A percentile compares a stretch with the other conserved stretches of the same genome.
Evolutionary conservation across 257 asterid species (phyloP).

Genomic region (Anisodus tanguticus): DNA sequence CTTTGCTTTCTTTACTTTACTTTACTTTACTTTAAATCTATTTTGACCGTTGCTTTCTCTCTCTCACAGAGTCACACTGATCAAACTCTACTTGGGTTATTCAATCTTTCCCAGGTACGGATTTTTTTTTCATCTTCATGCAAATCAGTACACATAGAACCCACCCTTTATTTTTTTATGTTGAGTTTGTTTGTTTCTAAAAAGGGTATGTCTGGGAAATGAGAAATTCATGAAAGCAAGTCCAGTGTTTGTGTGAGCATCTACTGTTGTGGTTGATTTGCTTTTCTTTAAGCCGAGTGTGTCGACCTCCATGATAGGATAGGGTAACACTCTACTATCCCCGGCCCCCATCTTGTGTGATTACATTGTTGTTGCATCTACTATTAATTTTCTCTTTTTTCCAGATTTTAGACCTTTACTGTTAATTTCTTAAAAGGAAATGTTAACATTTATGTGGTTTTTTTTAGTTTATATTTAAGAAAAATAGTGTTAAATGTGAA

Average conservation of each 20-base stretch:
- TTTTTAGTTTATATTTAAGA: not conserved
- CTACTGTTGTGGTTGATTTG: too few species aligned
- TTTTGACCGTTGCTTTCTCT: slow-evolving; percentile 57
- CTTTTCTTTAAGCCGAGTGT: too few species aligned
- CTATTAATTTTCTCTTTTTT: not conserved
- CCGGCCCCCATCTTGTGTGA: too few species aligned
- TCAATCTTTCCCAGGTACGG: too few species aligned
- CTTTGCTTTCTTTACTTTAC: slow-evolving; percentile 3
- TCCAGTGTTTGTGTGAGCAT: slow-evolving; percentile 5
- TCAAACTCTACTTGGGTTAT: slow-evolving; percentile 5
- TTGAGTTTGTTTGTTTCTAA: not conserved
- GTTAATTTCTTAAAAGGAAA: not conserved
- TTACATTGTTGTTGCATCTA: not conserved
- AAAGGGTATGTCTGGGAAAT: not conserved
- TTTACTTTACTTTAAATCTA: slow-evolving; percentile 35
- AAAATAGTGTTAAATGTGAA: too few species aligned
- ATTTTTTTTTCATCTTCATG: not conserved
- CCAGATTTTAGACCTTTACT: not conserved
- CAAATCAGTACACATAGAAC: not conserved
- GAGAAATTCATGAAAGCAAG: not conserved
- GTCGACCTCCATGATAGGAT: too few species aligned
- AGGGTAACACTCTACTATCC: too few species aligned
- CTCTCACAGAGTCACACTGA: not conserved
- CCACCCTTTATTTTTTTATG: not conserved
- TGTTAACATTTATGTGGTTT: not conserved